Conservation (phyloP, 768 basidiomycete genomes). For the Erythrobasidium yunnanense region DNA sequence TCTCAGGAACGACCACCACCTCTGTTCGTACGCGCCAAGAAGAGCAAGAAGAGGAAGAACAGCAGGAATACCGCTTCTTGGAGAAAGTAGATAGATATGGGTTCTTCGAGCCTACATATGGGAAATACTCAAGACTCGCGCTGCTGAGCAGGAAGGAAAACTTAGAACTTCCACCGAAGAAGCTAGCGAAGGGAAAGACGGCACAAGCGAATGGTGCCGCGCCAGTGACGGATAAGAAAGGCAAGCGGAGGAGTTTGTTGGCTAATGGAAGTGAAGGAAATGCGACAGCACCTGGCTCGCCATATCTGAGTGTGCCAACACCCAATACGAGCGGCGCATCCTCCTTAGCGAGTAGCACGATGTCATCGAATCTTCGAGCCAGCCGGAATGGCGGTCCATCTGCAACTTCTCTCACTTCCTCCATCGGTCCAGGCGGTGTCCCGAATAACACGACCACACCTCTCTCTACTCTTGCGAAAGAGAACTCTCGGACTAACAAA, state of each 20-base stretch:
- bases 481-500: slow-evolving; percentile 4
- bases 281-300: background rate
- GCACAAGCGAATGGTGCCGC: background rate
- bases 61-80: background rate
- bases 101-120: slow-evolving; percentile 8
- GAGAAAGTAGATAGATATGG: slow-evolving; percentile 9
- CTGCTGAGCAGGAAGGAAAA: background rate
- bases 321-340: background rate
- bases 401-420: background rate
- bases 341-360: background rate
- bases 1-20: background rate
- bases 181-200: no score
- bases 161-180: background rate
- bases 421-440: background rate
- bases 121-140: background rate
- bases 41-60: slow-evolving; percentile 2
- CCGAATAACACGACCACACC: background rate
- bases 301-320: background rate
- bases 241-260: background rate
- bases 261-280: background rate
- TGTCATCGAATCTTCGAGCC: background rate
- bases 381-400: background rate
- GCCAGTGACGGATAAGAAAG: background rate
- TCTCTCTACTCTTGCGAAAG: background rate
- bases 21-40: background rate